A percentile compares a stretch with the other conserved stretches of the same genome.
Evolutionary conservation across 202 grass and related monocot species (phyloP).

Genomic region (Carex sylvatica): DNA sequence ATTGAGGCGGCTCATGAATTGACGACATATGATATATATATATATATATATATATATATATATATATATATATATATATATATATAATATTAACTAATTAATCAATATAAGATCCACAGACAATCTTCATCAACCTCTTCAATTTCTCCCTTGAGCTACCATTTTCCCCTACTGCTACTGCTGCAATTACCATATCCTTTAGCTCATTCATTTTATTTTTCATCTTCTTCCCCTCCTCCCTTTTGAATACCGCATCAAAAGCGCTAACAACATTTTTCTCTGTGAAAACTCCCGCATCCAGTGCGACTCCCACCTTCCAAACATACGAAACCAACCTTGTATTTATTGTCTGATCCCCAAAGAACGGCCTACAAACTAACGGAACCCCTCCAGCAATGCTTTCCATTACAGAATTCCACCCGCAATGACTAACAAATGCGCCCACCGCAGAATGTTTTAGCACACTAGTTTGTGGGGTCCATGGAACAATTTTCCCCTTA

Average conservation of each 20-base stretch:
- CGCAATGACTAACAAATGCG: conserved; percentile 62
- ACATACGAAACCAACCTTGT: background rate
- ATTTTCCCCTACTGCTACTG: background rate
- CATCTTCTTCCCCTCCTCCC: conserved; percentile 14
- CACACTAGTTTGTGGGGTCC: conserved; percentile 61
- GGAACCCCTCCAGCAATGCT: background rate
- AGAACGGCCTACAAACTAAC: conserved; percentile 1
- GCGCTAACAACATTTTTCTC: background rate
- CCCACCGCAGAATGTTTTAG: conserved; percentile 55
- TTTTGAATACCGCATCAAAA: background rate
- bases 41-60: too few species aligned
- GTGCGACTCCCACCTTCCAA: background rate
- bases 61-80: too few species aligned
- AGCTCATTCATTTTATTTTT: background rate
- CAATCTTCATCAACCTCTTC: conserved; percentile 18
- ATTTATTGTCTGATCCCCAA: background rate
- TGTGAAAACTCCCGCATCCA: background rate
- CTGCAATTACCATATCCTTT: background rate
- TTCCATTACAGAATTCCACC: conserved; percentile 26
- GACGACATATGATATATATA: too few species aligned
- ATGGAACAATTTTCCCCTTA: conserved; percentile 40
- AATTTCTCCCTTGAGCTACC: conserved; percentile 18
- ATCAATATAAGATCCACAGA: background rate
- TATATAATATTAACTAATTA: too few species aligned
- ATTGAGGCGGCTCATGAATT: too few species aligned